These are phyloP conservation scores for Plasmodium adleri DNA, from an alignment of 169 alveolate genomes.

Conservation along the genomic window DNA sequence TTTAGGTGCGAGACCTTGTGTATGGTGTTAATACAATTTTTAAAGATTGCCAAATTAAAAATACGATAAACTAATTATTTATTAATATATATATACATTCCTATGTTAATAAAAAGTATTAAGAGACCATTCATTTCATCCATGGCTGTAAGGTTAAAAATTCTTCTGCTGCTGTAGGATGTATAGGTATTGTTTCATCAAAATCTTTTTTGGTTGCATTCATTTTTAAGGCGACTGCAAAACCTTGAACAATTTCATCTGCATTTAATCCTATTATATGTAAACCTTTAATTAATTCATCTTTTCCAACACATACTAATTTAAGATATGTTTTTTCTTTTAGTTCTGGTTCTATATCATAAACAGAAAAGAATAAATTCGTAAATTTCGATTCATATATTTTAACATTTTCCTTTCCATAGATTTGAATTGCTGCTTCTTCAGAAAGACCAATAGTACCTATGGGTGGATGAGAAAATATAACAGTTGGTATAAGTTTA, in stretches of 20 bases:
- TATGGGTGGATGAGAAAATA: constrained; percentile 93
- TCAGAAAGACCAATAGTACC: constrained; percentile 94
- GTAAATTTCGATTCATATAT: constrained; percentile 82
- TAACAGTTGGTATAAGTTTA: constrained; percentile 91
- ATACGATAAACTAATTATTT: not conserved
- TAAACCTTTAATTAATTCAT: constrained; percentile 90
- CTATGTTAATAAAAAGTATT: not conserved
- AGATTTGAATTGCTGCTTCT: constrained; percentile 87
- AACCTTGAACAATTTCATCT: constrained; percentile 94
- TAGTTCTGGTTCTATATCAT: constrained; percentile 77
- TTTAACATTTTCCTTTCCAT: constrained; percentile 91
- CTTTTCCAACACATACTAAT: constrained; percentile 83
- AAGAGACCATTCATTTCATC: constrained; percentile 43
- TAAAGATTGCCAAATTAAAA: not conserved
- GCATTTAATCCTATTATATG: constrained; percentile 91
- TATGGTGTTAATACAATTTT: not conserved
- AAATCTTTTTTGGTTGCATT: constrained; percentile 91
- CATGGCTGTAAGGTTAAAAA: constrained; percentile 86
- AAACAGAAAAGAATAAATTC: constrained; percentile 84
- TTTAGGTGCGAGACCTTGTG: not conserved
- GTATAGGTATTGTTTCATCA: constrained; percentile 90
- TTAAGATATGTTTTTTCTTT: constrained; percentile 86
- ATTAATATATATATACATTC: not conserved
- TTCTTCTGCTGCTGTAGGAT: constrained; percentile 94
- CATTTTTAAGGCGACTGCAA: constrained; percentile 91